Evolutionary conservation across 73 alveolate genomes (phyloP).

Genomic region (Paramecium primaurelia): DNA sequence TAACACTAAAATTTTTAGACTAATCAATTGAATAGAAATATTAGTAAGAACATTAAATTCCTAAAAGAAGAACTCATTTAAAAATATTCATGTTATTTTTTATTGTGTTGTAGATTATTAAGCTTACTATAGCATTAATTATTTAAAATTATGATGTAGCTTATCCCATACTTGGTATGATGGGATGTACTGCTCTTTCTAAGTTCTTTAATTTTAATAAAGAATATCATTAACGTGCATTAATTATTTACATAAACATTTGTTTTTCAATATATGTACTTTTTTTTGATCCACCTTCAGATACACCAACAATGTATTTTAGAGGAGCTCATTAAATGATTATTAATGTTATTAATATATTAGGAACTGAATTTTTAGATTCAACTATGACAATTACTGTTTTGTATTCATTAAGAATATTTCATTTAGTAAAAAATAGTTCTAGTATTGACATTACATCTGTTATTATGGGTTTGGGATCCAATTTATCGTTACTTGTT

Average conservation of each 20-base stretch:
- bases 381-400: neutral
- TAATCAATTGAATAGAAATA: neutral
- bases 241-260: neutral
- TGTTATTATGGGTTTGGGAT: neutral
- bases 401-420: neutral
- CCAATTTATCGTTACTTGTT: neutral
- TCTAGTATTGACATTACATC: neutral
- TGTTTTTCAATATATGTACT: neutral
- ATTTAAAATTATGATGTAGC: neutral
- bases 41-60: neutral
- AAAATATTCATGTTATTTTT: neutral
- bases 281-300: neutral
- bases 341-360: neutral
- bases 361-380: neutral
- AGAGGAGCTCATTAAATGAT: neutral
- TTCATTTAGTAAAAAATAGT: neutral
- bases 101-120: neutral
- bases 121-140: neutral
- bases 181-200: neutral
- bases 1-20: neutral
- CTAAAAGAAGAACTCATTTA: neutral
- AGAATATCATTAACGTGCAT: neutral
- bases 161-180: neutral
- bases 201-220: neutral
- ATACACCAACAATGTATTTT: neutral